Percentiles rank a stretch among this genome's conserved stretches.
These are phyloP conservation scores for Thelonectria discophora DNA, from an alignment of 2,329 filamentous ascomycete species.

Conservation along the genomic window DNA sequence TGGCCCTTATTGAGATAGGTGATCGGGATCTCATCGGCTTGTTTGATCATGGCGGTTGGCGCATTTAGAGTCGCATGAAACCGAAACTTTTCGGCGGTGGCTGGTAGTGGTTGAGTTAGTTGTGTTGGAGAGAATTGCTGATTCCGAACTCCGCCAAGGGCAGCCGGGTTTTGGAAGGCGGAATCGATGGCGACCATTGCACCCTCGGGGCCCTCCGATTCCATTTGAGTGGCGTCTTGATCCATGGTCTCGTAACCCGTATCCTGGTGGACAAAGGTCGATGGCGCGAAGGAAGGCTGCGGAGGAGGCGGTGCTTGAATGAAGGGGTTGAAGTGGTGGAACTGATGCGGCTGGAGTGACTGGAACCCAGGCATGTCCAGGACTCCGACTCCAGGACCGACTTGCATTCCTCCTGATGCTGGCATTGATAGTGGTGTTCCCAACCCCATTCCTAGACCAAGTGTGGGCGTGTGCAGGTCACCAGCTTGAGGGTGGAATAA, in stretches of 20 bases:
- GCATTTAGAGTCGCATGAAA: constrained; percentile 92
- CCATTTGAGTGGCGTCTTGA: constrained; percentile 75
- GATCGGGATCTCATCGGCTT: constrained; percentile 90
- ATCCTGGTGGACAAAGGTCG: constrained; percentile 82
- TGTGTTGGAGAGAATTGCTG: constrained; percentile 57
- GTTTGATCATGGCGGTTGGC: constrained; percentile 94
- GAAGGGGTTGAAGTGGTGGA: constrained; percentile 77
- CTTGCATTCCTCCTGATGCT: constrained; percentile 71
- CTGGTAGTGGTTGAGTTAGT: constrained; percentile 58
- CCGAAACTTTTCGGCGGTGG: constrained; percentile 77
- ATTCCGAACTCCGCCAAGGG: constrained; percentile 66
- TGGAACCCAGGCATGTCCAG: constrained; percentile 77
- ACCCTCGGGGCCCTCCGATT: constrained; percentile 60
- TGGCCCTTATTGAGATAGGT: constrained; percentile 98
- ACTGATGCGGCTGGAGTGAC: constrained; percentile 66
- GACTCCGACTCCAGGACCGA: constrained; percentile 58
- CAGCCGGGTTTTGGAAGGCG: constrained; percentile 68
- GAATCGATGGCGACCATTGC: constrained; percentile 66
- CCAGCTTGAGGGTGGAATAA: constrained; percentile 85
- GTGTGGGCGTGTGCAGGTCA: constrained; percentile 84
- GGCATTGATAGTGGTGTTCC: constrained; percentile 84
- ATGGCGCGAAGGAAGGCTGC: constrained; percentile 74
- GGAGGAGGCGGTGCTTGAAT: constrained; percentile 66
- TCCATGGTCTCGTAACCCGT: constrained; percentile 83
- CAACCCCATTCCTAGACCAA: constrained; percentile 78